Evolutionary conservation across 2,329 filamentous ascomycete genomes (phyloP), one percentile per base, ranked within the genome.

Genomic region (Cladophialophora bantiana): DNA sequence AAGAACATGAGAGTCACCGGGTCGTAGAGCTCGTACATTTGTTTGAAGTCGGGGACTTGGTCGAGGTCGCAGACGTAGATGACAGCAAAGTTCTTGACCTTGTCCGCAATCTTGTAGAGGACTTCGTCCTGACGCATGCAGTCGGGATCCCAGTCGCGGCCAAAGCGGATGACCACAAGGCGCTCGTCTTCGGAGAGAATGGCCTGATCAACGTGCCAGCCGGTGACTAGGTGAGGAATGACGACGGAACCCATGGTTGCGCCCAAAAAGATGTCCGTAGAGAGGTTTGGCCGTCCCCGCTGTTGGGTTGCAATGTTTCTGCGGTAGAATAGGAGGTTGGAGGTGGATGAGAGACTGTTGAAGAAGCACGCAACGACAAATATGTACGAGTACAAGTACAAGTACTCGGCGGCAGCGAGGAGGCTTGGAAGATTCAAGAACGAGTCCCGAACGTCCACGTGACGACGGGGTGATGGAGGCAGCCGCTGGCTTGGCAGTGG

Each of bases 191-290:
- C 94, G 52, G 85, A 86, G 76, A 92, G 89, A 76, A 97, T 97
- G 70, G 94, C 93, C 82, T 98, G 94, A 84, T 98, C 95, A 76
- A 99, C 95, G 80, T 99, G 95, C 95, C 94, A 99, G 79, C 92
- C 95, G 50, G 91, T 94, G 73, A 88, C 87, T 55, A 99, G 86
- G 80, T 98, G 94, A 54, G 94, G 94, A 61, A 99, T 88, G 31
- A 72, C 70, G 32, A 72, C 70, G 45, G 70, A 72, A 59, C 70
- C 70, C 70, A 73, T 73, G 38, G 7, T 70, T 35, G 32, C 32
- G 54, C 13, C 7, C 31, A 48, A 13, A 18, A 50, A 18, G 35
- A 40, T 35, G 57, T 34, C 6, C 26, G 42, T 45, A 10, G 35
- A 20, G 36, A 34, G n/a, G 38, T 52, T 20, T 18, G 10, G 45